Evolutionary conservation across 2,329 filamentous ascomycete genomes (phyloP), one percentile per base, ranked within the genome.

Genomic region (Myriosclerotinia curreyana): DNA sequence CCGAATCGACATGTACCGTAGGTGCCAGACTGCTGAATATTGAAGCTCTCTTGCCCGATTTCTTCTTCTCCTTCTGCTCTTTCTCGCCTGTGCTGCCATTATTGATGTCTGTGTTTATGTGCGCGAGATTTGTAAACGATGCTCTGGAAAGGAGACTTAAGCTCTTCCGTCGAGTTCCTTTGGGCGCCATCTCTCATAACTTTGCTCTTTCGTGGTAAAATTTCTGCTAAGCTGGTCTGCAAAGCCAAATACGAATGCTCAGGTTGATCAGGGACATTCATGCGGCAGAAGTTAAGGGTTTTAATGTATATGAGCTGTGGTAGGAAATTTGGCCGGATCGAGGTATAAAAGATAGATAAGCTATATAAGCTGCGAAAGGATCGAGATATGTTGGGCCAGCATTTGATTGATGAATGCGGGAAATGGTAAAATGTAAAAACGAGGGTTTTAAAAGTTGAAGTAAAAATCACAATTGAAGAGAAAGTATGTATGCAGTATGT

Each of bases 1-100:
- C 34, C 6, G 66, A 58, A 44, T 72, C 68, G 25, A 64, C 44
- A 49, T 55, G 44, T 17, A 62, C 56, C 17, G 42, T 48, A n/a
- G 58, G 66, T 25, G 61, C 69, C 40, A 67, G 31, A 51, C 67
- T 60, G 38, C 70, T 66, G 58, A 74, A 74, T 25, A 72, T 66
- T 46, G 71, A 74, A 31, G 44, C 60, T 58, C 72, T 66, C 64
- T 71, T 74, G 15, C 58, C 65, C 50, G 69, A 42, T 59, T 71
- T 73, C 66, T 72, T 74, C 65, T 68, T 73, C 7, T 69, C 67
- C 60, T 71, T 72, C 60, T 71, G 69, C 20, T 68, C 69, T 60
- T 65, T 64, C 64, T 65, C 51, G 64, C 67, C 5, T 48, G 65
- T 64, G 54, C 62, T 64, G 34, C 64, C 36, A 62, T 62, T 48